Percentiles rank a stretch among this genome's conserved stretches.
phyloP scores from a whole-genome alignment of 805 yeast species.

The Candida verbasci region DNA sequence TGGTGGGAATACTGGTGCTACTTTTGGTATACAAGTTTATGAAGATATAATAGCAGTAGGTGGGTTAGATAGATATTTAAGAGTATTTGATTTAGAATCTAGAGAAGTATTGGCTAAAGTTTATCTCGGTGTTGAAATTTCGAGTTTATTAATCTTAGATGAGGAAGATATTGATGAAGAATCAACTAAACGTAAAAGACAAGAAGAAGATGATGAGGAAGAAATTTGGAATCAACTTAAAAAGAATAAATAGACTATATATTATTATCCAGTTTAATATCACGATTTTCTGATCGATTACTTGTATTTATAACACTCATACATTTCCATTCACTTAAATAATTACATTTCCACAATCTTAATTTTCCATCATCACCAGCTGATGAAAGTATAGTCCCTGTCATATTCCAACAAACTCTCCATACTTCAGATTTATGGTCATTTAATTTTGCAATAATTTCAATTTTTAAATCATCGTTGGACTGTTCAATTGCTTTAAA shows the following conservation, averaged over 20 bases:
- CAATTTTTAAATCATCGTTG: constrained; percentile 40
- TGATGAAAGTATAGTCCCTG: constrained; percentile 88
- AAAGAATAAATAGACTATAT: constrained; percentile 5
- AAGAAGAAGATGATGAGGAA: constrained; percentile 21
- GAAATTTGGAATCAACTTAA: constrained; percentile 39
- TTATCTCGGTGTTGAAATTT: constrained; percentile 69
- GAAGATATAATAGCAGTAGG: constrained; percentile 58
- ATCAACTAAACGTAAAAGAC: constrained; percentile 21
- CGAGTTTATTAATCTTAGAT: constrained; percentile 47
- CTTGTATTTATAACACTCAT: constrained; percentile 59
- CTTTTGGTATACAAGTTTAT: constrained; percentile 57
- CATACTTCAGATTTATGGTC: constrained; percentile 90
- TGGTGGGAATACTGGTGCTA: constrained; percentile 59
- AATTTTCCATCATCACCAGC: constrained; percentile 96
- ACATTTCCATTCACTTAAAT: constrained; percentile 83
- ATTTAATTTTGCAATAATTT: constrained; percentile 59
- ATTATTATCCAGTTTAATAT: constrained; percentile 10
- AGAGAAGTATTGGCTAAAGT: constrained; percentile 67
- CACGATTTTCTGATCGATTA: constrained; percentile 20
- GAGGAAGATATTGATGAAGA: constrained; percentile 38
- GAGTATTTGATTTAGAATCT: constrained; percentile 63
- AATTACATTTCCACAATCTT: constrained; percentile 86
- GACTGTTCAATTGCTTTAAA: constrained; percentile 50
- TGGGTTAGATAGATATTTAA: constrained; percentile 81
- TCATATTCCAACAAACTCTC: constrained; percentile 92